Conservation (phyloP, 805 yeast species). For the Candida easanensis region DNA sequence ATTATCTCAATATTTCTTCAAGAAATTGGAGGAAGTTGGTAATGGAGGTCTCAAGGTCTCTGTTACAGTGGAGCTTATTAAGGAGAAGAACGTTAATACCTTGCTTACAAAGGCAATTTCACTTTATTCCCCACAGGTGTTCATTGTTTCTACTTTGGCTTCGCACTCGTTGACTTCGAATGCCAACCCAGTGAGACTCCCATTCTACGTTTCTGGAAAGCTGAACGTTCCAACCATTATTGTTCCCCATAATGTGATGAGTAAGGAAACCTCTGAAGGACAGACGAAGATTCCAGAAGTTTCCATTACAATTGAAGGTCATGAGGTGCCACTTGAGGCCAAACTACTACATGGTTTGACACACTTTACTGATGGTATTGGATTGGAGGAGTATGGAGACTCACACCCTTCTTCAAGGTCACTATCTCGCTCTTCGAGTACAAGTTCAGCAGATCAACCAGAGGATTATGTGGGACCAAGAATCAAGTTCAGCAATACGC, state of each 20-base stretch:
- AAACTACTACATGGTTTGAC: neutral
- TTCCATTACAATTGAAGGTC: neutral
- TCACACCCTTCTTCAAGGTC: constrained; percentile 3
- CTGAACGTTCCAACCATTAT: constrained; percentile 22
- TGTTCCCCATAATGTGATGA: constrained; percentile 19
- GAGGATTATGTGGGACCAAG: constrained; percentile 15
- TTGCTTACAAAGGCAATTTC: constrained; percentile 18
- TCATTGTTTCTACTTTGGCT: constrained; percentile 18
- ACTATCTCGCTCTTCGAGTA: constrained; percentile 3
- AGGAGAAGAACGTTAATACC: constrained; percentile 12
- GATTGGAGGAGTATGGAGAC: neutral
- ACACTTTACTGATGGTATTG: neutral
- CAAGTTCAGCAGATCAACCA: constrained; percentile 5
- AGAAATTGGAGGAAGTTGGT: constrained; percentile 10
- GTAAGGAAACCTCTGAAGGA: neutral
- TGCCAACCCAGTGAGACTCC: constrained; percentile 14
- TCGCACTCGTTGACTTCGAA: constrained; percentile 10
- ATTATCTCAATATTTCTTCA: constrained; percentile 16
- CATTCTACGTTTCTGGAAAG: constrained; percentile 19
- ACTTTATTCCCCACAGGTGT: constrained; percentile 22
- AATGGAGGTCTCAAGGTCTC: constrained; percentile 19
- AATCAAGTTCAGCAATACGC: constrained; percentile 23
- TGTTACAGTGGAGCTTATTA: constrained; percentile 26
- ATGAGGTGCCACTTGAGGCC: neutral
- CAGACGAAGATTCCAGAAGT: neutral